A percentile compares a stretch with the other conserved stretches of the same genome.
Evolutionary conservation across 1,139 yeast species (phyloP).

Genomic region (Lodderomyces metapsilosis): DNA sequence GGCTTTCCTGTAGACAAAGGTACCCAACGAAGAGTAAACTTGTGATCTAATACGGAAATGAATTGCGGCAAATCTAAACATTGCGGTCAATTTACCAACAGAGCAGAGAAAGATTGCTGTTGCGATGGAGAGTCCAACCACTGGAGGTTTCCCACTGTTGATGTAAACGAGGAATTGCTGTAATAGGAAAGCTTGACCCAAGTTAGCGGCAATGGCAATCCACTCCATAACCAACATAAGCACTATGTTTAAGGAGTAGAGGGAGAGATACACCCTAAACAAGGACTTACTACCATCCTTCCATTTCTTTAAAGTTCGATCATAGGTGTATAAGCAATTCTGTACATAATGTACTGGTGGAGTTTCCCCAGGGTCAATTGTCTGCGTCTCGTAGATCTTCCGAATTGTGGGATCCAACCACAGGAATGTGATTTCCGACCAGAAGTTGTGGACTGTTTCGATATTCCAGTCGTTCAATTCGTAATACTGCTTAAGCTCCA

Average conservation of each 20-base stretch:
- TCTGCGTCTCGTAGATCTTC: conserved; percentile 20
- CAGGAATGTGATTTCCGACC: conserved; percentile 22
- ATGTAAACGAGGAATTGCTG: conserved; percentile 28
- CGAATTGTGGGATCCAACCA: conserved; percentile 24
- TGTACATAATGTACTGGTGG: conserved; percentile 25
- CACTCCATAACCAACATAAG: conserved; percentile 17
- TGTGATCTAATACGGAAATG: conserved; percentile 17
- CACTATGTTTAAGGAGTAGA: conserved; percentile 10
- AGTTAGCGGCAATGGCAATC: conserved; percentile 19
- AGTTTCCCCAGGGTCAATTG: conserved; percentile 21
- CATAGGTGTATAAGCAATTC: conserved; percentile 21
- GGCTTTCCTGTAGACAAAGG: conserved; percentile 32
- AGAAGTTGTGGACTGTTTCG: conserved; percentile 21
- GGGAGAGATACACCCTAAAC: conserved; percentile 14
- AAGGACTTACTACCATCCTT: conserved; percentile 27
- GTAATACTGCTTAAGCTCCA: conserved; percentile 40
- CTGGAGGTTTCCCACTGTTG: conserved; percentile 18
- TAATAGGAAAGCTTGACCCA: conserved; percentile 30
- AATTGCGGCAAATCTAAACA: conserved; percentile 23
- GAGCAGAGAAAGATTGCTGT: conserved; percentile 23
- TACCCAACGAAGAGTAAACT: conserved; percentile 23
- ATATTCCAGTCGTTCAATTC: conserved; percentile 35
- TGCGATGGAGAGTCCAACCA: conserved; percentile 31
- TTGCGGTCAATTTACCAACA: conserved; percentile 22
- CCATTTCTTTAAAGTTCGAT: conserved; percentile 23